These are phyloP conservation scores for Xylaria sp. DNA, from an alignment of 2,329 filamentous ascomycete species.

Conservation along the genomic window DNA sequence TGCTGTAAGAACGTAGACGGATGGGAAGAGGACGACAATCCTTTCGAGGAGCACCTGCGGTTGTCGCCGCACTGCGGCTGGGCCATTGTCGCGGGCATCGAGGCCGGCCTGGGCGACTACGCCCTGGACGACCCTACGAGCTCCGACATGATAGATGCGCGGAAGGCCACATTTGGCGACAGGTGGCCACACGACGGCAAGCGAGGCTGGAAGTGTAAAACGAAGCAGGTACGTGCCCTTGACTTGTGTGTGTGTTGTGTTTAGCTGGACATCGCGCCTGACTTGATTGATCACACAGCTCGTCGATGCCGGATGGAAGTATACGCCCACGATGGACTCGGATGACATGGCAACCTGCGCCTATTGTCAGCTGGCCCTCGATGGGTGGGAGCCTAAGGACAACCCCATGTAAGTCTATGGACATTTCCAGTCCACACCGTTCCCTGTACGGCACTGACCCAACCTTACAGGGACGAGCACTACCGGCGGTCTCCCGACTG, in stretches of 20 bases:
- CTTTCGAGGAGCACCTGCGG: constrained; percentile 84
- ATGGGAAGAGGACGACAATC: constrained; percentile 89
- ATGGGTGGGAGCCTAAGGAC: constrained; percentile 94
- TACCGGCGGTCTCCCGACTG: constrained; percentile 81
- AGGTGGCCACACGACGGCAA: constrained; percentile 92
- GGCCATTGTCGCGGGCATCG: constrained; percentile 77
- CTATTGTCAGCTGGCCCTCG: constrained; percentile 89
- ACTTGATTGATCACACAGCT: constrained; percentile 64
- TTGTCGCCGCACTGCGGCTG: constrained; percentile 87
- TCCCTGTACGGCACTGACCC: constrained; percentile 29
- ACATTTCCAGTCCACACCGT: not conserved
- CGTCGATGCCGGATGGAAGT: constrained; percentile 93
- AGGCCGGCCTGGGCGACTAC: constrained; percentile 70
- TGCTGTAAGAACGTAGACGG: constrained; percentile 87
- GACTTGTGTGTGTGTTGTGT: not conserved
- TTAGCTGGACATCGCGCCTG: not conserved
- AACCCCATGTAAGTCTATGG: constrained; percentile 76
- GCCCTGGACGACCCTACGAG: constrained; percentile 78
- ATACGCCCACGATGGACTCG: constrained; percentile 83
- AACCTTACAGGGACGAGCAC: constrained; percentile 78
- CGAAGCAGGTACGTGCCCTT: constrained; percentile 74
- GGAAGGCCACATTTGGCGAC: constrained; percentile 83
- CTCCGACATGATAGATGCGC: constrained; percentile 77
- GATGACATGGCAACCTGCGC: constrained; percentile 92
- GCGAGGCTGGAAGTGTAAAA: constrained; percentile 89